Percentiles rank a stretch among this genome's conserved stretches.
Evolutionary conservation across 2,329 filamentous ascomycete genomes (phyloP).

Genomic region (Paracoccidioides brasiliensis): DNA sequence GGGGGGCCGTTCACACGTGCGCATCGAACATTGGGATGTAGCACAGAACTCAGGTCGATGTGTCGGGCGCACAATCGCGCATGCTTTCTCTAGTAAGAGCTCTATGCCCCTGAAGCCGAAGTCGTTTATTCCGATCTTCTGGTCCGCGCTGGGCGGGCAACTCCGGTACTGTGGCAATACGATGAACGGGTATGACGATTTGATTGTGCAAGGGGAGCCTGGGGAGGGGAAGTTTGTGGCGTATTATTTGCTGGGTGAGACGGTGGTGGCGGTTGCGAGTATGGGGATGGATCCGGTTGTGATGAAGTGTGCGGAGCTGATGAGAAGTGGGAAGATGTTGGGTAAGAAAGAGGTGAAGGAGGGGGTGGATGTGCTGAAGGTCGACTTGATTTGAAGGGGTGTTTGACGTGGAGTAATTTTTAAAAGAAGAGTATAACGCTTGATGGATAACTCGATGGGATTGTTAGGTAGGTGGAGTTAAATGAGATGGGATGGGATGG

Average conservation of each 20-base stretch:
- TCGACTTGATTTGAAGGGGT: slow-evolving; percentile 7
- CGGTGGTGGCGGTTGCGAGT: slow-evolving; percentile 75
- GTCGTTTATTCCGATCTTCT: slow-evolving; percentile 86
- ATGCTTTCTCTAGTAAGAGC: slow-evolving; percentile 30
- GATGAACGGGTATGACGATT: slow-evolving; percentile 66
- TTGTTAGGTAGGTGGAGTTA: too few relatives aligned
- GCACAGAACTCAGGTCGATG: slow-evolving; percentile 82
- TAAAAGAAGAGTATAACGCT: not conserved
- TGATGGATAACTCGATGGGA: not conserved
- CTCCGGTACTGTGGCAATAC: slow-evolving; percentile 90
- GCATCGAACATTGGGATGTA: slow-evolving; percentile 98
- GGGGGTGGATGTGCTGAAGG: slow-evolving; percentile 30
- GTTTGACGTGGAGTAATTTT: not conserved
- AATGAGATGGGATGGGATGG: not conserved
- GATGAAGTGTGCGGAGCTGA: slow-evolving; percentile 69
- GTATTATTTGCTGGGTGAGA: slow-evolving; percentile 78
- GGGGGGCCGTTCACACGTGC: slow-evolving; percentile 47
- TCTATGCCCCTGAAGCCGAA: slow-evolving; percentile 40
- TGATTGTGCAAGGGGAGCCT: slow-evolving; percentile 65
- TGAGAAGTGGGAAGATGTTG: slow-evolving; percentile 72
- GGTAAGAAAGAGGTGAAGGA: slow-evolving; percentile 60
- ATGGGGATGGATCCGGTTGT: slow-evolving; percentile 87
- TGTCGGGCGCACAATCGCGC: slow-evolving; percentile 64
- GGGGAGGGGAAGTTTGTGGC: slow-evolving; percentile 73
- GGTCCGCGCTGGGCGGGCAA: slow-evolving; percentile 83